Evolutionary conservation across 805 yeast species (phyloP).

Genomic region (Nakazawaea ambrosiae): DNA sequence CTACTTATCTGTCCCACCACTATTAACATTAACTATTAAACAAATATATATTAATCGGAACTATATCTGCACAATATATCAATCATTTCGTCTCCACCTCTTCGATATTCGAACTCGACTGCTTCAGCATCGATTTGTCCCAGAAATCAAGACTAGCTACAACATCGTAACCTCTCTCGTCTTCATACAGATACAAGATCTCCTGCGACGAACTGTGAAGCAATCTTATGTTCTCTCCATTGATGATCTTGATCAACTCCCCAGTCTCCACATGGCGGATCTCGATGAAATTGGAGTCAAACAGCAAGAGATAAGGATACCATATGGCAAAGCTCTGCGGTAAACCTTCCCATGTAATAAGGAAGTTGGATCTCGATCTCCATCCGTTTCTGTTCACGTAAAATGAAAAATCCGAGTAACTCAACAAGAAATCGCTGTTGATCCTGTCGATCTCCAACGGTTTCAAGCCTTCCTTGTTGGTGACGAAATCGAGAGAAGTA

Average conservation of each 20-base stretch:
- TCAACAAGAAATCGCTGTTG: constrained; percentile 79
- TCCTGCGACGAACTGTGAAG: constrained; percentile 89
- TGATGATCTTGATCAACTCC: constrained; percentile 77
- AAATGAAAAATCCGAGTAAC: constrained; percentile 90
- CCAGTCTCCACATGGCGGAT: constrained; percentile 87
- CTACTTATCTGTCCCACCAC: too few relatives aligned
- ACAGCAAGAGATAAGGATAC: constrained; percentile 89
- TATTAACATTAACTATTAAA: too few relatives aligned
- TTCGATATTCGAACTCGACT: not conserved
- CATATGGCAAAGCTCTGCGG: constrained; percentile 90
- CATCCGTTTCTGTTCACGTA: constrained; percentile 94
- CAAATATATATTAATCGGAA: too few relatives aligned
- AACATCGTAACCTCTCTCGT: constrained; percentile 84
- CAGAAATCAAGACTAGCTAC: constrained; percentile 91
- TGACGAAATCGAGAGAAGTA: constrained; percentile 92
- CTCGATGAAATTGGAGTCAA: constrained; percentile 86
- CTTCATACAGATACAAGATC: constrained; percentile 86
- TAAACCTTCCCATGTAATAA: constrained; percentile 93
- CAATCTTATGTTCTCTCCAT: constrained; percentile 87
- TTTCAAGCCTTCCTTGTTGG: constrained; percentile 69
- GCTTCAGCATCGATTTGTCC: constrained; percentile 30
- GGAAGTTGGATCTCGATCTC: constrained; percentile 92
- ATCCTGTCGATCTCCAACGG: constrained; percentile 91
- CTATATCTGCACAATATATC: too few relatives aligned
- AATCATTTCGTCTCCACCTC: too few relatives aligned